phyloP scores from a whole-genome alignment of 176 grass and related monocot genomes.

The Oryza officinalis region DNA sequence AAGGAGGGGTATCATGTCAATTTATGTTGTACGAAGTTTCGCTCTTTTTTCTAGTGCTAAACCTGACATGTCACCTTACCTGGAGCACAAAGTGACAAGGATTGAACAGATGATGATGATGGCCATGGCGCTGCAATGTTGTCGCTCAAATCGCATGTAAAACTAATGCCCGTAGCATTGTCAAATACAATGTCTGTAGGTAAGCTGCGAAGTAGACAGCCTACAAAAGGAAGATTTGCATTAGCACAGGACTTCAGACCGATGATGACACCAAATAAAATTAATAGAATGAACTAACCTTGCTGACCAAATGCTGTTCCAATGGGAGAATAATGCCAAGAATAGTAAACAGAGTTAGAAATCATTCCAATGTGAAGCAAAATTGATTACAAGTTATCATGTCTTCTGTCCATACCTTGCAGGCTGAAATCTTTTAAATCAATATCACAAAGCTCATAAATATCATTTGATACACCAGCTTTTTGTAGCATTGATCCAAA shows the following conservation, averaged over 20 bases:
- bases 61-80: constrained; percentile 37
- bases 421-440: constrained; percentile 99
- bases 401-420: constrained; percentile 62
- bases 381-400: constrained; percentile 23
- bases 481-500: constrained; percentile 95
- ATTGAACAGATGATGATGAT: constrained; percentile 87
- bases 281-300: constrained; percentile 57
- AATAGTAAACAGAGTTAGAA: constrained; percentile 48
- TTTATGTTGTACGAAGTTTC: not conserved
- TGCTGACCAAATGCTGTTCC: constrained; percentile 90
- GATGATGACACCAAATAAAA: constrained; percentile 33
- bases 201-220: constrained; percentile 90
- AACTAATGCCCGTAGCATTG: constrained; percentile 89
- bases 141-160: constrained; percentile 93
- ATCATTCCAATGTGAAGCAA: constrained; percentile 30
- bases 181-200: constrained; percentile 88
- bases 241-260: constrained; percentile 28
- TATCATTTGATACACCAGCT: constrained; percentile 68
- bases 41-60: not conserved
- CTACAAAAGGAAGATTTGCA: constrained; percentile 39
- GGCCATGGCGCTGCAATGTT: constrained; percentile 99
- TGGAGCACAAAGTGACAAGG: constrained; percentile 93
- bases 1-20: constrained; percentile 12
- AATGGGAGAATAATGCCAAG: constrained; percentile 25
- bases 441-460: constrained; percentile 81